Evolutionary conservation across 345 rosid species (phyloP).

Genomic region (Hevea brasiliensis): DNA sequence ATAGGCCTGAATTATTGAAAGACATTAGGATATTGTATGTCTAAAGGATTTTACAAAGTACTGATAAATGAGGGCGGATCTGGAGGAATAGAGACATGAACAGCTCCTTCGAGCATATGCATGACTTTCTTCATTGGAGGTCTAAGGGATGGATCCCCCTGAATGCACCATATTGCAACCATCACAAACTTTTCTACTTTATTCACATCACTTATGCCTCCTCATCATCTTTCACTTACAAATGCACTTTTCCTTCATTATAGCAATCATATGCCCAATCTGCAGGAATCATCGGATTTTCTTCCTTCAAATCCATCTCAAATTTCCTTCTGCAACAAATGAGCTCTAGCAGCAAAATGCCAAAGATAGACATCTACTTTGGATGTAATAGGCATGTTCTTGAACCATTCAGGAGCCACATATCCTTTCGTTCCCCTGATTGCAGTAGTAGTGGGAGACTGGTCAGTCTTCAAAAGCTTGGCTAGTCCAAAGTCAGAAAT

Average conservation of each 20-base stretch:
- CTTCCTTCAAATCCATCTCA: background rate
- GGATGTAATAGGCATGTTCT: constrained; percentile 38
- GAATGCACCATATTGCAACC: constrained; percentile 21
- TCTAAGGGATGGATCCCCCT: constrained; percentile 15
- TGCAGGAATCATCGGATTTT: background rate
- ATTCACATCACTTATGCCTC: constrained; percentile 21
- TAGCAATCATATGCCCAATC: constrained; percentile 22
- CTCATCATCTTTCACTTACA: constrained; percentile 20
- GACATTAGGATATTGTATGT: too few relatives aligned
- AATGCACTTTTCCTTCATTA: constrained; percentile 5
- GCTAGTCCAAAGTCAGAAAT: constrained; percentile 46
- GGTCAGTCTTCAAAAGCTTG: constrained; percentile 32
- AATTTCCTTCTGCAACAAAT: constrained; percentile 2
- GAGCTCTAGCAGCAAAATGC: constrained; percentile 15
- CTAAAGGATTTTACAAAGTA: too few relatives aligned
- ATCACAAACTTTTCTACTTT: constrained; percentile 12
- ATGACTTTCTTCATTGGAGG: constrained; percentile 19
- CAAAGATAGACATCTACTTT: constrained; percentile 44
- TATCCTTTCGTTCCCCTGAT: constrained; percentile 46
- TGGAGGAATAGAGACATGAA: constrained; percentile 26
- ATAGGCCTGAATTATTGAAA: too few relatives aligned
- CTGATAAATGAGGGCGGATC: constrained; percentile 17
- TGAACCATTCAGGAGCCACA: constrained; percentile 48
- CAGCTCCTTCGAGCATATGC: constrained; percentile 30
- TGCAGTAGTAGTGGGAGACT: constrained; percentile 26